These are phyloP conservation scores for Psophocarpus tetragonolobus DNA, from an alignment of 306 rosid species.

Conservation along the genomic window DNA sequence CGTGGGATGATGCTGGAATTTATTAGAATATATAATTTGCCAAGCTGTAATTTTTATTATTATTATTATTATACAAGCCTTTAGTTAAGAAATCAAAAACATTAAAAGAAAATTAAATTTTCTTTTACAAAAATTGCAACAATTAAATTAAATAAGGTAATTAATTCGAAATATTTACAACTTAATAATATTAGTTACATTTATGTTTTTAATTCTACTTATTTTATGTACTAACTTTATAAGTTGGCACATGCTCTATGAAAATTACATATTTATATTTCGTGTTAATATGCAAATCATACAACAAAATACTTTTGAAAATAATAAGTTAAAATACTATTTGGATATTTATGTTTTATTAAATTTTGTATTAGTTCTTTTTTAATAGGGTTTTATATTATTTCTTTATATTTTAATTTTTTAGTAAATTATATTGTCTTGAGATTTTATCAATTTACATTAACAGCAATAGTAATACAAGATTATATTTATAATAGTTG, in stretches of 20 bases:
- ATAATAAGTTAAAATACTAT: too few species aligned
- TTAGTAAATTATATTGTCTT: too few species aligned
- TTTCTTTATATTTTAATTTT: too few species aligned
- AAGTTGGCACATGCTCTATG: background rate
- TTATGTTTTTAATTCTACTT: too few species aligned
- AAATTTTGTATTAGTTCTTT: too few species aligned
- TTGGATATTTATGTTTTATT: too few species aligned
- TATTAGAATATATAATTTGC: background rate
- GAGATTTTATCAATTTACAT: too few species aligned
- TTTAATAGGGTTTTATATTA: too few species aligned
- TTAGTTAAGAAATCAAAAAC: background rate
- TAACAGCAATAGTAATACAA: too few species aligned
- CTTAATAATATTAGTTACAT: background rate
- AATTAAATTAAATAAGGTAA: background rate
- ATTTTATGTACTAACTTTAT: background rate
- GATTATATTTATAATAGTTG: too few species aligned
- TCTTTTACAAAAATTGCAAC: background rate
- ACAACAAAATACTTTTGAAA: too few species aligned
- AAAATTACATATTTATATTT: background rate
- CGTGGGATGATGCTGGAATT: background rate
- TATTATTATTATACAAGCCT: background rate
- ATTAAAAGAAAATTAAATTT: too few species aligned
- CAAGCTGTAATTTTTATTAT: conserved; percentile 1
- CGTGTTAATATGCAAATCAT: background rate
- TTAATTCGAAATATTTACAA: background rate